Base-by-base conservation (phyloP, 768 basidiomycete genomes). In the Antrodiella citrinella region DNA sequence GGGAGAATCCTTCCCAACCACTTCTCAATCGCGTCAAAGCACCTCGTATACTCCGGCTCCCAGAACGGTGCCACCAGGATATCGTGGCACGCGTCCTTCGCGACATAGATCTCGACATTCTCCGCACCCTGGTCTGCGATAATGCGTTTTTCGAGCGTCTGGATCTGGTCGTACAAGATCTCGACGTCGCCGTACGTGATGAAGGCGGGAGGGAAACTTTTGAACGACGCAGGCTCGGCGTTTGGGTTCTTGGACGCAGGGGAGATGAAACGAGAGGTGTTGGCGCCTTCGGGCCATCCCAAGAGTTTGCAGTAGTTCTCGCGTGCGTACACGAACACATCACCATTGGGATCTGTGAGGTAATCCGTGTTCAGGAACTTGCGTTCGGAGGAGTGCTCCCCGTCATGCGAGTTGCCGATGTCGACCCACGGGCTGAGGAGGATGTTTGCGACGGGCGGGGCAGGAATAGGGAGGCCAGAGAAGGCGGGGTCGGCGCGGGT, bases 401-500 rank as follows among this genome's bases (percentile, higher is more conserved):
- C 41, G 21, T 7, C 7, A n/a, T 53, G 51, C 21, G 52, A 45
- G 2, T 20, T 15, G 2, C 54, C 52, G 9, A 78, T 54, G 55
- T 84, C 82, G n/a, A 58, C 56, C 76, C 76, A 80, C 0, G 82
- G 79, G 0, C 80, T 81, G 35, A 78, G 67, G 3, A 81, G 65
- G 38, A 84, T 57, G 1, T 84, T 38, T 2, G 23, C 51, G 7
- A 15, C 13, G 3, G 49, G 49, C 15, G 49, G 42, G 3, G 19
- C 22, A 1, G 42, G 42, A 20, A 42, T 22, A 2, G 50, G 50
- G 21, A 73, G 48, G 56, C 73, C 7, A 7, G 7, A 10, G 19
- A 43, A 19, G n/a, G 15, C 5, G 11, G 45, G 45, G 10, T 46
- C 22, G 7, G 13, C 7, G 5, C n/a, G 55, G 40, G 60, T 55